Base-by-base conservation (phyloP, 2,329 filamentous ascomycete genomes). In the Ascochyta rabiei region DNA sequence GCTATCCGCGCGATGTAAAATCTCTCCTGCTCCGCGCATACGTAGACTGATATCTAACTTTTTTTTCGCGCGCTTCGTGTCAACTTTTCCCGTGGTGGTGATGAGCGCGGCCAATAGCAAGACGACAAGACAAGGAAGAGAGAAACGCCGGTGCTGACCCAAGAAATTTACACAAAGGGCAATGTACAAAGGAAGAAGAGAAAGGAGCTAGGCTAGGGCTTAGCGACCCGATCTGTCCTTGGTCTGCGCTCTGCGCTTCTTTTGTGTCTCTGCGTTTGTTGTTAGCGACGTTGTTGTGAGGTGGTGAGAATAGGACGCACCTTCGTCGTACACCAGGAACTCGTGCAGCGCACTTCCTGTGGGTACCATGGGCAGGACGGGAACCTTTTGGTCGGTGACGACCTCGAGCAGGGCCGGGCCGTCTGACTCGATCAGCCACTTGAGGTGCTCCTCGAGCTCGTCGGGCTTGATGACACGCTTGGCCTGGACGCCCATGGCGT, bases 301-400 rank as follows among this genome's bases (percentile, higher is more conserved):
- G 10, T 15, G 10, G 3, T 7, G 12, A 13, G 7, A 9, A 19
- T n/a, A 15, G 1, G 19, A 72, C 86, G 76, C 82, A 89, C 86
- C 84, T 80, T 86, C 83, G 75, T 96, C 91, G 77, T 91, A 96
- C 16, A 93, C 84, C 72, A 98, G 82, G 79, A 98, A 97, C 77
- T 98, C 95, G 74, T 98, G 91, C 68, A 99, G 82, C 56, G 84
- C 93, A 59, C 85, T 88, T 33, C 95, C 95, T 34, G 86, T 88
- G 3, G 93, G 93, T 41, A 99, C 95, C 95, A 98, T 98, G 33
- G 95, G 95, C 70, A 98, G 80, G n/a, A 99, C 93, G 41, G 93
- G 93, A 23, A 95, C 89, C 84, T 95, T 88, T 73, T 85, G 84
- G 76, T 98, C 95, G 4, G 91, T 95, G 47, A 96, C 83, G 48